Evolutionary conservation across 1,284 basidiomycete genomes (phyloP).

Genomic region (Microbotryum scabiosae): DNA sequence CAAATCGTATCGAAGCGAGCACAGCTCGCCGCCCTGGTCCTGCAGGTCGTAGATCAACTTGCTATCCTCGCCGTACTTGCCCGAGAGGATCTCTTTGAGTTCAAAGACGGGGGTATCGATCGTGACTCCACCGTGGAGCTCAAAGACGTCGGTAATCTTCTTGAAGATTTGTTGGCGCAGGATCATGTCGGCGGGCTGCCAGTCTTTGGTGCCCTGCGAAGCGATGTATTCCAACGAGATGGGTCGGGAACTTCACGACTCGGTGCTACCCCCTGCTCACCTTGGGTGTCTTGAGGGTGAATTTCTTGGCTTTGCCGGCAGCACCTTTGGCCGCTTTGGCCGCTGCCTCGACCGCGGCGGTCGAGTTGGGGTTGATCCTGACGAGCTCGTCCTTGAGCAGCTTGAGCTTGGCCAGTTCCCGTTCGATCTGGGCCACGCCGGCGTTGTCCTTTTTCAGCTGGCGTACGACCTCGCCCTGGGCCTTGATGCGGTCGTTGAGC

Average conservation of each 20-base stretch:
- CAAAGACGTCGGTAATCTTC: slow-evolving; percentile 80
- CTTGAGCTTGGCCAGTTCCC: slow-evolving; percentile 9
- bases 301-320: slow-evolving; percentile 21
- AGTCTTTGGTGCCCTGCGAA: slow-evolving; percentile 83
- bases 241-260: too few relatives aligned
- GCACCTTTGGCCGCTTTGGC: slow-evolving; percentile 2
- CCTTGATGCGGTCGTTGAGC: slow-evolving; percentile 14
- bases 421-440: not conserved
- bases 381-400: slow-evolving; percentile 15
- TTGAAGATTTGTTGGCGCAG: slow-evolving; percentile 83
- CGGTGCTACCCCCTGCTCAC: not conserved
- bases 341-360: slow-evolving; percentile 1
- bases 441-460: slow-evolving; percentile 24
- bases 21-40: slow-evolving; percentile 98
- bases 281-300: slow-evolving; percentile 31
- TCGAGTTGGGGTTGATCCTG: not conserved
- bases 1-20: slow-evolving; percentile 89
- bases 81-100: slow-evolving; percentile 87
- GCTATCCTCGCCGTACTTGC: slow-evolving; percentile 94
- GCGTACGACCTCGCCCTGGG: slow-evolving; percentile 24
- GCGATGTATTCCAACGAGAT: too few relatives aligned
- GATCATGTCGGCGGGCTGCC: slow-evolving; percentile 88
- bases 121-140: slow-evolving; percentile 78
- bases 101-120: slow-evolving; percentile 98
- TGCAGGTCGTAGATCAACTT: slow-evolving; percentile 97